Conservation (phyloP, 2,329 filamentous ascomycete genomes). For the Xylaria multiplex region DNA sequence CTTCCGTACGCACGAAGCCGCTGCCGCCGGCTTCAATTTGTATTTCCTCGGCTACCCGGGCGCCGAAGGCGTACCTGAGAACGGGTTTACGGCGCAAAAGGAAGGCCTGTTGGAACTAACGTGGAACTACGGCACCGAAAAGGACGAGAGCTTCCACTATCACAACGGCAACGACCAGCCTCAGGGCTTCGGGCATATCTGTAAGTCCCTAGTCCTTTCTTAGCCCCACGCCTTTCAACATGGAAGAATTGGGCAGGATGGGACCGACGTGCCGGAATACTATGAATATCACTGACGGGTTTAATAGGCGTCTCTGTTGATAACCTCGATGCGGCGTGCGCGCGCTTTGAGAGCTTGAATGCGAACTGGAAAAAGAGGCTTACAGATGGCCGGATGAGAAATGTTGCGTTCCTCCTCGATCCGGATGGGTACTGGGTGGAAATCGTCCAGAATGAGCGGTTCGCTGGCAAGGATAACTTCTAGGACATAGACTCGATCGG, state of each 20-base stretch:
- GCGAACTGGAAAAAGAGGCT: conserved; percentile 96
- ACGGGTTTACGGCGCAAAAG: conserved; percentile 68
- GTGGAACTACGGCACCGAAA: conserved; percentile 86
- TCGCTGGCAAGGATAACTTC: conserved; percentile 65
- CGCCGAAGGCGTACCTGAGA: conserved; percentile 62
- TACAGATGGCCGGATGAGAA: conserved; percentile 92
- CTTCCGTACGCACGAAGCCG: conserved; percentile 76
- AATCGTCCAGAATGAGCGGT: conserved; percentile 80
- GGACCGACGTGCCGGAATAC: too few relatives aligned
- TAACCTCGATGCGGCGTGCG: conserved; percentile 86
- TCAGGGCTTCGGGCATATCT: conserved; percentile 94
- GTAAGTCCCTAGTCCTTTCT: conserved; percentile 59
- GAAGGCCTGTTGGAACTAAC: conserved; percentile 93
- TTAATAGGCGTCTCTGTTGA: conserved; percentile 81
- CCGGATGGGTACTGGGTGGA: conserved; percentile 70
- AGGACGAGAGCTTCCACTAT: conserved; percentile 83
- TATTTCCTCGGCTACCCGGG: conserved; percentile 89
- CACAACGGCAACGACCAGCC: conserved; percentile 93
- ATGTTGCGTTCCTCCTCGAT: conserved; percentile 90
- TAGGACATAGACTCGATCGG: conserved; percentile 40
- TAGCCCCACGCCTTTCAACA: not conserved
- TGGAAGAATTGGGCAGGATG: too few relatives aligned
- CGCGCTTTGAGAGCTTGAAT: conserved; percentile 82
- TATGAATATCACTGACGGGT: not conserved
- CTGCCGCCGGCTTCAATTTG: conserved; percentile 80